Evolutionary conservation across 768 basidiomycete species (phyloP).

Genomic region (Clitopilus hobsonii): DNA sequence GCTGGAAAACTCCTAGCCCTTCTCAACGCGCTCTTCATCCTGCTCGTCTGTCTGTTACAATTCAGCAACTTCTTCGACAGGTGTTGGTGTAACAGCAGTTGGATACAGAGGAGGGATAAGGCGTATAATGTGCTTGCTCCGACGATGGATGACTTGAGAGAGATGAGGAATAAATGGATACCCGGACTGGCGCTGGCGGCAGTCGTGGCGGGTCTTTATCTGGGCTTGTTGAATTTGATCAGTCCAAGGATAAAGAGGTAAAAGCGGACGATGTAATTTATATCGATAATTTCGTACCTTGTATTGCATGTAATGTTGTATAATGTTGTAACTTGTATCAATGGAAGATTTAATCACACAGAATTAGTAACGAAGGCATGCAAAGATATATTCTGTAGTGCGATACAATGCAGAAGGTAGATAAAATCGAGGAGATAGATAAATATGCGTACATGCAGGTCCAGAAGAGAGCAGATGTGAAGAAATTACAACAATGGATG

Average conservation of each 20-base stretch:
- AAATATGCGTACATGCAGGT: no score
- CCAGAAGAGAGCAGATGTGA: no score
- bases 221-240: background rate
- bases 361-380: no score
- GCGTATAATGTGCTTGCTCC: conserved; percentile 18
- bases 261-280: background rate
- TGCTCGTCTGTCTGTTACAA: conserved; percentile 19
- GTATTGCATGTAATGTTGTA: background rate
- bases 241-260: background rate
- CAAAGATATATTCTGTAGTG: no score
- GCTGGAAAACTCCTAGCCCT: conserved; percentile 17
- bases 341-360: no score
- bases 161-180: background rate
- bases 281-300: no score
- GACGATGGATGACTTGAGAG: background rate
- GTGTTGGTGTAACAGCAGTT: conserved; percentile 21
- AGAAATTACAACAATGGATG: no score
- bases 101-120: conserved; percentile 7
- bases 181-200: background rate
- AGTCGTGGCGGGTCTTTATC: background rate
- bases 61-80: conserved; percentile 18
- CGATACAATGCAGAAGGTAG: no score
- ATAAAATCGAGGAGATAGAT: no score
- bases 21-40: conserved; percentile 18
- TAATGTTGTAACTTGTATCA: background rate